phyloP scores from a whole-genome alignment of 805 yeast genomes.

The Kluyveromyces siamensis region DNA sequence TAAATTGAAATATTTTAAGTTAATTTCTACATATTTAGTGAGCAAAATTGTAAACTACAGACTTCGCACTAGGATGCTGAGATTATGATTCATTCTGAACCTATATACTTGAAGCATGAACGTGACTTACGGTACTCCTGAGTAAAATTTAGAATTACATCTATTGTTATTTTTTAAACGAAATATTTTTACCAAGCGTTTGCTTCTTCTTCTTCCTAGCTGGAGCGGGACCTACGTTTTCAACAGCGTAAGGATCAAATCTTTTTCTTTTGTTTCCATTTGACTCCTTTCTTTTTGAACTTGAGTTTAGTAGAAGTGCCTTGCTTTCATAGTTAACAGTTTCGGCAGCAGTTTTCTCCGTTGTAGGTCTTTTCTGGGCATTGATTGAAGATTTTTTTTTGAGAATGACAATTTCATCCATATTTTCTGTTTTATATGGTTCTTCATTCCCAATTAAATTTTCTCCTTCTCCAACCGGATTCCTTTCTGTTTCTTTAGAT shows the following conservation, averaged over 20 bases:
- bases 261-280: slow-evolving; percentile 30
- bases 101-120: too few species aligned
- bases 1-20: too few species aligned
- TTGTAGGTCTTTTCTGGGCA: slow-evolving; percentile 3
- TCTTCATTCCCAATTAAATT: slow-evolving; percentile 2
- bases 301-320: slow-evolving; percentile 32
- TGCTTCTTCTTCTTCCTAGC: slow-evolving; percentile 34
- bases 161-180: slow-evolving; percentile 18
- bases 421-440: slow-evolving; percentile 11
- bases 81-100: too few species aligned
- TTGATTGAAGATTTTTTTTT: slow-evolving; percentile 14
- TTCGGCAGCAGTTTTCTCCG: slow-evolving; percentile 10
- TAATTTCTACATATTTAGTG: too few species aligned
- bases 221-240: slow-evolving; percentile 44
- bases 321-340: slow-evolving; percentile 38
- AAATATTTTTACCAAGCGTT: slow-evolving; percentile 21
- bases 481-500: not conserved
- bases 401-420: slow-evolving; percentile 35
- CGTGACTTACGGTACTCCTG: too few species aligned
- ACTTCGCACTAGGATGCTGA: too few species aligned
- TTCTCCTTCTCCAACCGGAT: slow-evolving; percentile 2
- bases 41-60: too few species aligned
- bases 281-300: slow-evolving; percentile 7
- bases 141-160: not conserved
- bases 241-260: slow-evolving; percentile 52